These are phyloP conservation scores for Penicillium janthinellum DNA, from an alignment of 2,329 filamentous ascomycete genomes.

Conservation along the genomic window DNA sequence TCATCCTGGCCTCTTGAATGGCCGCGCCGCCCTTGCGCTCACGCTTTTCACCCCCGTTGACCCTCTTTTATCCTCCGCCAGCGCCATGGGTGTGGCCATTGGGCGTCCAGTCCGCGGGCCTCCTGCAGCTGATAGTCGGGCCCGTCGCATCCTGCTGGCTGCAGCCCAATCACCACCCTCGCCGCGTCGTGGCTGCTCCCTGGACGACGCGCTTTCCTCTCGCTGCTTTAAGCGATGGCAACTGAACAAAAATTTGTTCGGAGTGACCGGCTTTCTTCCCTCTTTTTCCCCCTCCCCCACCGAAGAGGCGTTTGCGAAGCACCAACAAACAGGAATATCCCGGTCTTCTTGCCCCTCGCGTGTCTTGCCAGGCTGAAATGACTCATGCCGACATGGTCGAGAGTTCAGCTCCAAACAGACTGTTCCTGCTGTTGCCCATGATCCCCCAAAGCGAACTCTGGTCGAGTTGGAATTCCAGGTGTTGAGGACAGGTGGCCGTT, in stretches of 20 bases:
- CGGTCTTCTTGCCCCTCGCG: background rate
- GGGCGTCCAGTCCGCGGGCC: conserved; percentile 30
- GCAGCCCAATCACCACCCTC: conserved; percentile 32
- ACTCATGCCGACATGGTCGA: background rate
- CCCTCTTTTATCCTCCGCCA: conserved; percentile 27
- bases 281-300: conserved; percentile 15
- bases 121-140: conserved; percentile 33
- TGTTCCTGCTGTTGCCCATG: background rate
- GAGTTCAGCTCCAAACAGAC: background rate
- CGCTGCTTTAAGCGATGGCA: conserved; percentile 39
- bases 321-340: background rate
- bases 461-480: conserved; percentile 8
- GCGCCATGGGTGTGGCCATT: conserved; percentile 34
- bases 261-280: conserved; percentile 20
- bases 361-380: background rate
- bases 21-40: conserved; percentile 29
- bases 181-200: conserved; percentile 29
- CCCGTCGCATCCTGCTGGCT: conserved; percentile 18
- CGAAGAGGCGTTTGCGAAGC: conserved; percentile 8
- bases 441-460: background rate
- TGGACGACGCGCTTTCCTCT: conserved; percentile 33
- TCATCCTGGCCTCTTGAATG: conserved; percentile 16
- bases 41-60: conserved; percentile 10
- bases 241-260: conserved; percentile 39
- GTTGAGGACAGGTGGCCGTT: conserved; percentile 27